Evolutionary conservation across 192 early-diverging fungal species (phyloP).

Genomic region (Mortierella hygrophila): DNA sequence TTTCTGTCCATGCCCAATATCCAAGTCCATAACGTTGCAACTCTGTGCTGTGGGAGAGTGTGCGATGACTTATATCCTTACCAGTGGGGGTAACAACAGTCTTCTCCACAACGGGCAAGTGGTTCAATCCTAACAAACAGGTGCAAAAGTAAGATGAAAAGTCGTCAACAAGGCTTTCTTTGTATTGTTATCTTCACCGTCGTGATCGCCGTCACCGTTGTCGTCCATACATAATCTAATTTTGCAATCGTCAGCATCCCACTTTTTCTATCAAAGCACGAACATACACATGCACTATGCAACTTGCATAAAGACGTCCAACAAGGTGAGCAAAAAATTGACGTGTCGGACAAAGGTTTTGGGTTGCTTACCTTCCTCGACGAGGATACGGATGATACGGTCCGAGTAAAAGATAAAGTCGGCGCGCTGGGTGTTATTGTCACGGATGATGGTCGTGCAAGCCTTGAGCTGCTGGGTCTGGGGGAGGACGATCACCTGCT

Average conservation of each 20-base stretch:
- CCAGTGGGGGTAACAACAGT: slow-evolving; percentile 85
- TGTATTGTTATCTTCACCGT: neutral
- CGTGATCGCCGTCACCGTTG: neutral
- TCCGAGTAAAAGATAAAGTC: slow-evolving; percentile 98
- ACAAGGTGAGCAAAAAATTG: neutral
- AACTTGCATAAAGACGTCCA: slow-evolving; percentile 4
- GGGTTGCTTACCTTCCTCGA: slow-evolving; percentile 82
- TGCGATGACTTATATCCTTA: slow-evolving; percentile 9
- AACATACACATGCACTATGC: too few species aligned
- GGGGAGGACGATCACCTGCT: slow-evolving; percentile 76
- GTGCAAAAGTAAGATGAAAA: neutral
- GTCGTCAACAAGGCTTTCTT: neutral
- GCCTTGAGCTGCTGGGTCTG: slow-evolving; percentile 84
- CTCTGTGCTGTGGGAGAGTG: neutral
- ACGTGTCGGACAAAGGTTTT: neutral
- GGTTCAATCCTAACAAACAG: slow-evolving; percentile 78
- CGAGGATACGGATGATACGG: slow-evolving; percentile 87
- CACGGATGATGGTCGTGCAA: slow-evolving; percentile 88
- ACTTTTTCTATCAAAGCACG: neutral
- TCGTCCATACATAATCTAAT: neutral
- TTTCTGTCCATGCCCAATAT: neutral
- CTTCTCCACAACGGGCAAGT: slow-evolving; percentile 88
- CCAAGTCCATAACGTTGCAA: too few species aligned
- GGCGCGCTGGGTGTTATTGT: slow-evolving; percentile 79
- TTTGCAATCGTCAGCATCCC: neutral